Evolutionary conservation across 768 basidiomycete genomes (phyloP).

Genomic region (Suillus cothurnatus): DNA sequence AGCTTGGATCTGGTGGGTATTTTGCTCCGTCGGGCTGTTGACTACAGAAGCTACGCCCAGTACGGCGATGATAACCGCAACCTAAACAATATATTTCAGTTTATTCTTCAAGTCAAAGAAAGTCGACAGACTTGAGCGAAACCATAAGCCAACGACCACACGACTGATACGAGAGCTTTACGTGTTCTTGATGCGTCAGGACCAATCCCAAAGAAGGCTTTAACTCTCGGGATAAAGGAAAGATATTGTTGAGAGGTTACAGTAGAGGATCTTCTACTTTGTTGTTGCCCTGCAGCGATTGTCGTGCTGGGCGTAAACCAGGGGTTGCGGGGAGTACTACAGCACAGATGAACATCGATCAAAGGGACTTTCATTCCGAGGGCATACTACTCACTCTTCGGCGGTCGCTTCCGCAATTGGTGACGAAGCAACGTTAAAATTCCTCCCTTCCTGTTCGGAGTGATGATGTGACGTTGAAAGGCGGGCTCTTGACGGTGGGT

Average conservation of each 20-base stretch:
- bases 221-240: conserved; percentile 25
- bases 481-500: conserved; percentile 29
- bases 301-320: background rate
- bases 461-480: conserved; percentile 31
- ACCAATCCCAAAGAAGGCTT: conserved; percentile 55
- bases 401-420: conserved; percentile 6
- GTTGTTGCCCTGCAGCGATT: background rate
- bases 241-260: conserved; percentile 5
- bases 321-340: background rate
- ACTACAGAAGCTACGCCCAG: conserved; percentile 49
- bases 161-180: conserved; percentile 53
- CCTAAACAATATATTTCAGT: conserved; percentile 38
- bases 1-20: conserved; percentile 57
- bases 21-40: conserved; percentile 45
- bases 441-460: conserved; percentile 25
- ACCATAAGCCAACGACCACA: conserved; percentile 54
- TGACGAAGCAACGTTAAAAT: conserved; percentile 13
- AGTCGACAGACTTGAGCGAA: conserved; percentile 50
- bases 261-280: conserved; percentile 2
- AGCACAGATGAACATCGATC: background rate
- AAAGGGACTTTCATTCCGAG: background rate
- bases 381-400: conserved; percentile 7
- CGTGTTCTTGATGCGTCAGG: conserved; percentile 51
- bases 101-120: background rate
- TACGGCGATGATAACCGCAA: conserved; percentile 51